Percentiles rank a stretch among this genome's conserved stretches.
phyloP scores from a whole-genome alignment of 2,329 filamentous ascomycete genomes.

The Ramichloridium luteum region DNA sequence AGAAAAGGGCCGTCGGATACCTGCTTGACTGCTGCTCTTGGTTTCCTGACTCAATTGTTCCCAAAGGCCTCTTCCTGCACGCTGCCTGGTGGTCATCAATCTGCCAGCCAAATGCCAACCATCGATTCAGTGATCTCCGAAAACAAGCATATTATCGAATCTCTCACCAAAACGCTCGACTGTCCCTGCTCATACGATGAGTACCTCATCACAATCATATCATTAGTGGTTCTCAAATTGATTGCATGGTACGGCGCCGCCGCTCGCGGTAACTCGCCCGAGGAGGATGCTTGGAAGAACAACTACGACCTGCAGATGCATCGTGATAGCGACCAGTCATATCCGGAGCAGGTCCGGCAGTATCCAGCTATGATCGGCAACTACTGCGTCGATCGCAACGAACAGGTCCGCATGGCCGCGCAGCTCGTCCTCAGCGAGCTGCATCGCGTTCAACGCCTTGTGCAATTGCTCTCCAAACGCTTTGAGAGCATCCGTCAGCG shows the following conservation, averaged over 20 bases:
- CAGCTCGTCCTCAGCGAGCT: conserved; percentile 28
- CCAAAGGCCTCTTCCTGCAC: background rate
- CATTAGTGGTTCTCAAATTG: conserved; percentile 26
- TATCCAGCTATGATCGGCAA: conserved; percentile 2
- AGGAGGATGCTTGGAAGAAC: background rate
- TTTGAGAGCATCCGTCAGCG: conserved; percentile 1
- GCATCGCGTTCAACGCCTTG: conserved; percentile 20
- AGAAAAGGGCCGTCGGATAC: too few species aligned
- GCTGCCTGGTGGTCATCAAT: background rate
- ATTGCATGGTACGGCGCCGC: conserved; percentile 24
- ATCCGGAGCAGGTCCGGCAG: background rate
- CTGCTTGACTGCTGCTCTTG: conserved; percentile 2
- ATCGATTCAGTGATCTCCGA: conserved; percentile 17
- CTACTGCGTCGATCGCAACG: conserved; percentile 13
- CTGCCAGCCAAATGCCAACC: background rate
- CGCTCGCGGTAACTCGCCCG: too few species aligned
- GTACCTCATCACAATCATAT: conserved; percentile 24
- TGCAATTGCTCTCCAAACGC: too few species aligned
- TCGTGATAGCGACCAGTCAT: background rate
- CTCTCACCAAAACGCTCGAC: conserved; percentile 22
- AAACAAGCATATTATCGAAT: conserved; percentile 22
- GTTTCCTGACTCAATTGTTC: background rate
- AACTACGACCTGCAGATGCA: background rate
- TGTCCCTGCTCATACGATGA: conserved; percentile 25
- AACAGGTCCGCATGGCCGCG: conserved; percentile 19